A percentile compares a stretch with the other conserved stretches of the same genome.
Conservation (phyloP, 495 filamentous ascomycete genomes). For the Tuber indicum region DNA sequence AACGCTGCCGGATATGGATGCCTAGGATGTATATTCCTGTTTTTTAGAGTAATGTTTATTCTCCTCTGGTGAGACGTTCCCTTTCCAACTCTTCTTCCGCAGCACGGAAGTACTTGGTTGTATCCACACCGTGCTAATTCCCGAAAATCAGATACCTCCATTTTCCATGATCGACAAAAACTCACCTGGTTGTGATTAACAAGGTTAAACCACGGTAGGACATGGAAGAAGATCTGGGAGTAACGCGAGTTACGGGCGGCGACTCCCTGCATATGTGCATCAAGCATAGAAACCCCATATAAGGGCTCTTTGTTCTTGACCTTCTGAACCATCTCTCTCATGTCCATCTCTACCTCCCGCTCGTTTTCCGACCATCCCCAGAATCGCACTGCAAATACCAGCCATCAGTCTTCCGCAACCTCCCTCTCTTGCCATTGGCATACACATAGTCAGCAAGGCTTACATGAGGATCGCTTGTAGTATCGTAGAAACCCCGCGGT, state of each 20-base stretch:
- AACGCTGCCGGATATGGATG: slow-evolving; percentile 9
- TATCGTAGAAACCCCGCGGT: slow-evolving; percentile 70
- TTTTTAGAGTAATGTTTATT: slow-evolving; percentile 13
- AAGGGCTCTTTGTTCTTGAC: slow-evolving; percentile 85
- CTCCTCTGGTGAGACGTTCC: slow-evolving; percentile 29
- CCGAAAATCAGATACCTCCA: not conserved
- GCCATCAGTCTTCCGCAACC: slow-evolving; percentile 15
- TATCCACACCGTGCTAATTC: slow-evolving; percentile 83
- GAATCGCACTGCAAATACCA: slow-evolving; percentile 61
- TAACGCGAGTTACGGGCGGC: slow-evolving; percentile 89
- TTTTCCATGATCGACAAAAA: slow-evolving; percentile 7
- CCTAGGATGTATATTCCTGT: slow-evolving; percentile 13
- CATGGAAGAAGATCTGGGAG: slow-evolving; percentile 68
- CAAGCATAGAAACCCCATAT: slow-evolving; percentile 73
- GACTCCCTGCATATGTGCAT: slow-evolving; percentile 86
- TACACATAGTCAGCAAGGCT: slow-evolving; percentile 26
- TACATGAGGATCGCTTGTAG: slow-evolving; percentile 67
- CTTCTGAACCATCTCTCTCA: slow-evolving; percentile 93
- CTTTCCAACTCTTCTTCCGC: slow-evolving; percentile 86
- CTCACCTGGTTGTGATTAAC: slow-evolving; percentile 83
- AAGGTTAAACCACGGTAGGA: slow-evolving; percentile 93
- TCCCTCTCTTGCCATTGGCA: not conserved
- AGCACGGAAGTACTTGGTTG: slow-evolving; percentile 93
- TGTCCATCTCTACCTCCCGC: slow-evolving; percentile 89
- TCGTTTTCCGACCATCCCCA: slow-evolving; percentile 89